phyloP scores from a whole-genome alignment of 768 basidiomycete species.

The Boletus patriciae region DNA sequence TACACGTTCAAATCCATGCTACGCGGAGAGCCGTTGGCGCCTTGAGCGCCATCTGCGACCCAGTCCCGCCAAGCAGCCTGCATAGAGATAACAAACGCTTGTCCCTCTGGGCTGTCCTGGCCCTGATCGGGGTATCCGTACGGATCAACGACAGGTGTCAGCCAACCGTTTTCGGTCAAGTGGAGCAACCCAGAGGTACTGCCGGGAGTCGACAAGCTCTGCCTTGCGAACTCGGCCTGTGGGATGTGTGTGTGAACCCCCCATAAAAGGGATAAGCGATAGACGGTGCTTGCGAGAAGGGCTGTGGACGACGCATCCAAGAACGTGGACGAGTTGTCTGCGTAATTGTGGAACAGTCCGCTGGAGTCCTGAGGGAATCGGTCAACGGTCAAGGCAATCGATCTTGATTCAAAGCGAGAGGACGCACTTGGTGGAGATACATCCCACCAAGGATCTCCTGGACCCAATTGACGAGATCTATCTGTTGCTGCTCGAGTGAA shows the following conservation, averaged over 20 bases:
- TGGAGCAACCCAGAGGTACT: slow-evolving; percentile 38
- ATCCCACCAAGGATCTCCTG: slow-evolving; percentile 73
- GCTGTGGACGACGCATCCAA: slow-evolving; percentile 73
- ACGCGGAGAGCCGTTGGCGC: slow-evolving; percentile 39
- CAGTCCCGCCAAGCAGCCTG: slow-evolving; percentile 78
- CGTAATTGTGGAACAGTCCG: slow-evolving; percentile 66
- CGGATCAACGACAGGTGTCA: slow-evolving; percentile 77
- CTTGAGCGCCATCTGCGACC: slow-evolving; percentile 54
- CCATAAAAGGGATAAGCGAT: slow-evolving; percentile 61
- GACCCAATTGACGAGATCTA: slow-evolving; percentile 63
- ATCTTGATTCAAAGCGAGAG: background rate
- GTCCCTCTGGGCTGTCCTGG: slow-evolving; percentile 63
- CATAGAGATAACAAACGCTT: slow-evolving; percentile 78
- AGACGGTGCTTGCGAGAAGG: slow-evolving; percentile 74
- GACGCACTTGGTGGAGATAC: slow-evolving; percentile 57
- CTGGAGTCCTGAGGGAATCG: background rate
- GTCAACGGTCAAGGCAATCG: background rate
- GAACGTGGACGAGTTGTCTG: slow-evolving; percentile 58
- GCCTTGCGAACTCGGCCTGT: slow-evolving; percentile 56
- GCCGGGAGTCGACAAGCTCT: slow-evolving; percentile 30
- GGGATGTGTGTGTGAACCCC: slow-evolving; percentile 51
- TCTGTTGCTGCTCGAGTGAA: slow-evolving; percentile 49
- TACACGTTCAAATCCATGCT: background rate
- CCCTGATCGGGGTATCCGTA: slow-evolving; percentile 50
- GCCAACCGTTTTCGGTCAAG: slow-evolving; percentile 61